A percentile compares a stretch with the other conserved stretches of the same genome.
Conservation (phyloP, 164 flowering plant species). For the Vitis labrusca region DNA sequence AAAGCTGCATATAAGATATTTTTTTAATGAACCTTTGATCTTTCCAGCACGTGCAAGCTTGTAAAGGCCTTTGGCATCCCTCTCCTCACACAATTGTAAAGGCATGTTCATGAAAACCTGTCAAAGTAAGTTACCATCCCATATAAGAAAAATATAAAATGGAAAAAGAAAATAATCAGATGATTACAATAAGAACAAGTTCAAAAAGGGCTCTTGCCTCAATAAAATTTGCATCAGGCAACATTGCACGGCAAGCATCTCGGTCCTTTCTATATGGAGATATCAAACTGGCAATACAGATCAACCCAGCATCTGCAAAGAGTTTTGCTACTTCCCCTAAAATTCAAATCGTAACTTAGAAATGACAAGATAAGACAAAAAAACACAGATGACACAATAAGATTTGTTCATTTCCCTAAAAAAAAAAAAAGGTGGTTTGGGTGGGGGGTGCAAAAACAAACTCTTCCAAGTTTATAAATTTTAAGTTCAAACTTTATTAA, state of each 20-base stretch:
- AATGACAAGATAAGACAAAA: neutral
- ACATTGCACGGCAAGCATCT: conserved; percentile 59
- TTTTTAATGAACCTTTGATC: conserved; percentile 51
- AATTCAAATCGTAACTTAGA: neutral
- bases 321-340: conserved; percentile 72
- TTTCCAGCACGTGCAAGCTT: conserved; percentile 76
- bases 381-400: neutral
- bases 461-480: no score
- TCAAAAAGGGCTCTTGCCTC: conserved; percentile 38
- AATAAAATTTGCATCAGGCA: conserved; percentile 48
- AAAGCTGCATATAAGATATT: neutral
- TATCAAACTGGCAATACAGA: conserved; percentile 69
- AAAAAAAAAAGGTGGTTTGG: no score
- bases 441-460: no score
- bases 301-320: conserved; percentile 69
- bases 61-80: conserved; percentile 77
- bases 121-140: no score
- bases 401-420: no score
- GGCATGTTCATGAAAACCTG: conserved; percentile 74
- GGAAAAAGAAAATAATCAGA: neutral
- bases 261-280: conserved; percentile 69
- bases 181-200: neutral
- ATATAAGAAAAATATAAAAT: no score
- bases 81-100: conserved; percentile 54
- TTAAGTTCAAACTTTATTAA: no score